Conservation (phyloP, 2,329 filamentous ascomycete genomes). For the Aspergillus puulaauensis region DNA sequence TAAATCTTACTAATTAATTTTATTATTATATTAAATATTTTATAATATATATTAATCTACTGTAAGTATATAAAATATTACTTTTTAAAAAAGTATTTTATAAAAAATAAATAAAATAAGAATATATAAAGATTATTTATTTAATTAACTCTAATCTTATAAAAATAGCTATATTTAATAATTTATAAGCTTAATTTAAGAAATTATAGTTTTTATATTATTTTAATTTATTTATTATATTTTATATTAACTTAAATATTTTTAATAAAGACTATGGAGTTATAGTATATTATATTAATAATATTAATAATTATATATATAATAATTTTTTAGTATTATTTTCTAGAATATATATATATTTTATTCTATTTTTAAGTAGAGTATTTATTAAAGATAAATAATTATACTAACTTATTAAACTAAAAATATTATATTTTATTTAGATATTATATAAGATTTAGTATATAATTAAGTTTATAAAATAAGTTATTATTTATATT, state of each 20-base stretch:
- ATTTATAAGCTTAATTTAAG: not conserved
- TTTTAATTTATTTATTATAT: not conserved
- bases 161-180: not conserved
- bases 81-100: too few species aligned
- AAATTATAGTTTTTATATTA: not conserved
- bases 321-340: not conserved
- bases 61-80: too few species aligned
- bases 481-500: too few species aligned
- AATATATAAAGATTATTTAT: too few species aligned
- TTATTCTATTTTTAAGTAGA: not conserved
- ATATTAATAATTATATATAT: not conserved
- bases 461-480: too few species aligned
- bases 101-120: too few species aligned
- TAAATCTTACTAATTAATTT: too few species aligned
- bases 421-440: not conserved
- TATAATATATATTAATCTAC: too few species aligned
- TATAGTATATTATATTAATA: not conserved
- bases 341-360: not conserved
- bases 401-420: not conserved
- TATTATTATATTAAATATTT: too few species aligned
- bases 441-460: not conserved
- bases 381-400: not conserved
- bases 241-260: not conserved
- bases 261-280: not conserved
- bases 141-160: rapidly evolving